Conservation (phyloP, 2,329 filamentous ascomycete genomes). For the Xylaria digitata region DNA sequence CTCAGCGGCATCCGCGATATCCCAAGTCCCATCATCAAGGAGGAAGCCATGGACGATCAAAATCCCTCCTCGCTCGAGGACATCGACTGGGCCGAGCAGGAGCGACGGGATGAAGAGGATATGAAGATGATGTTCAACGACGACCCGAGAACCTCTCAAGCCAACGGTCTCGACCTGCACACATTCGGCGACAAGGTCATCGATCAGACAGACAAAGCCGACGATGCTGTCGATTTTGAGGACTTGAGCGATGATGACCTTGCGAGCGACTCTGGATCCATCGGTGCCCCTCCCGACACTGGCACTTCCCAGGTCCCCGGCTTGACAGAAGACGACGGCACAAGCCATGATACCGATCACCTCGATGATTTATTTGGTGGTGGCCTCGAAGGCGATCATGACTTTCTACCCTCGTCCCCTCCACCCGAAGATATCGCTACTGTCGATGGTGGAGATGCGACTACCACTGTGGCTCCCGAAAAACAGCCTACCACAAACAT, state of each 20-base stretch:
- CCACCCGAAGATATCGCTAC: slow-evolving; percentile 50
- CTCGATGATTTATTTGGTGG: slow-evolving; percentile 76
- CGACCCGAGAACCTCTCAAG: slow-evolving; percentile 56
- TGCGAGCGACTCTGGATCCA: slow-evolving; percentile 71
- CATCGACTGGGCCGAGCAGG: slow-evolving; percentile 49
- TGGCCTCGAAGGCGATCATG: slow-evolving; percentile 57
- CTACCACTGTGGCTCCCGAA: slow-evolving; percentile 11
- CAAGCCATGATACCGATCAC: slow-evolving; percentile 66
- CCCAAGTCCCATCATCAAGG: slow-evolving; percentile 43
- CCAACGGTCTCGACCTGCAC: slow-evolving; percentile 55
- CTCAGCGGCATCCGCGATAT: slow-evolving; percentile 30
- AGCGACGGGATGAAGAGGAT: slow-evolving; percentile 50
- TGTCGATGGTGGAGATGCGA: neutral
- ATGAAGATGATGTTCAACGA: slow-evolving; percentile 63
- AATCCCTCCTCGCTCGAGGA: slow-evolving; percentile 38
- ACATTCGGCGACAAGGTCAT: slow-evolving; percentile 58
- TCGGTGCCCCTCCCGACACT: slow-evolving; percentile 47
- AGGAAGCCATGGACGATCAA: slow-evolving; percentile 44
- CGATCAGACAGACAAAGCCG: slow-evolving; percentile 82
- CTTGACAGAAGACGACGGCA: slow-evolving; percentile 69
- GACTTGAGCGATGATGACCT: slow-evolving; percentile 94
- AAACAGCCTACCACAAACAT: slow-evolving; percentile 12
- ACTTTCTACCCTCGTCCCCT: slow-evolving; percentile 58
- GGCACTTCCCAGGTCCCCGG: slow-evolving; percentile 61
- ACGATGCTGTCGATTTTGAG: slow-evolving; percentile 89